Evolutionary conservation across 768 basidiomycete genomes (phyloP), one percentile per base, ranked within the genome.

Genomic region (Amanita exitialis): DNA sequence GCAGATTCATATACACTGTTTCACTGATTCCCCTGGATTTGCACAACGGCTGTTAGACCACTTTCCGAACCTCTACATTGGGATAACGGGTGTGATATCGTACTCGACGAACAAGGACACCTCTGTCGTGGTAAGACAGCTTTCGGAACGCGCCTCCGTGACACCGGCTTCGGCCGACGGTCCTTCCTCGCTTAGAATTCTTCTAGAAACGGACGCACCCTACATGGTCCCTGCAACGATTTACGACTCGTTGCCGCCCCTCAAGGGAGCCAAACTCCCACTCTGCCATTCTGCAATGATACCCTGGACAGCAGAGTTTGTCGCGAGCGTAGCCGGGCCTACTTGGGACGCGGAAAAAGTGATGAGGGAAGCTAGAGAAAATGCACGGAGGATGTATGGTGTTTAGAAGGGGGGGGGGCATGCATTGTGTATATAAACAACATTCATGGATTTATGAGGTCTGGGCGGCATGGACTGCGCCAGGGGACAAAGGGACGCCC

Each of bases 1-100:
- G 3, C 53, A 88, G 82, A 82, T 93, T 25, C 90, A 93, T 58
- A 72, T 94, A 4, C 91, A 93, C 56, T 94, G 90, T 61, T 93
- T 87, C 64, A 91, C 90, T 1, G 90, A 92, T 62, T 71, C 83
- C 0, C 87, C 87, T 0, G 80, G 71, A 16, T 83, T 91, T 56
- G 90, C 83, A 0, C 70, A 70, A 35, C 74, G 83, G 3, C 70
- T 94, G 13, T 70, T 92, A 1, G 78, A 76, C 13, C 77, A 88
- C 57, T 93, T 91, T 62, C 79, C 86, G 0, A 89, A 91, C 61
- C 76, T 90, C 12, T 84, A 77, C 61, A 89, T 92, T 44, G 90
- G 90, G 2, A 78, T 93, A 44, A 92, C 90, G 2, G 86, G 87
- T 39, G 90, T 93, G 25, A 80, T 91, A 52, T 84, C 90, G 1